Percentiles rank a stretch among this genome's conserved stretches.
phyloP scores from a whole-genome alignment of 306 rosid genomes.

The Rubus idaeus region DNA sequence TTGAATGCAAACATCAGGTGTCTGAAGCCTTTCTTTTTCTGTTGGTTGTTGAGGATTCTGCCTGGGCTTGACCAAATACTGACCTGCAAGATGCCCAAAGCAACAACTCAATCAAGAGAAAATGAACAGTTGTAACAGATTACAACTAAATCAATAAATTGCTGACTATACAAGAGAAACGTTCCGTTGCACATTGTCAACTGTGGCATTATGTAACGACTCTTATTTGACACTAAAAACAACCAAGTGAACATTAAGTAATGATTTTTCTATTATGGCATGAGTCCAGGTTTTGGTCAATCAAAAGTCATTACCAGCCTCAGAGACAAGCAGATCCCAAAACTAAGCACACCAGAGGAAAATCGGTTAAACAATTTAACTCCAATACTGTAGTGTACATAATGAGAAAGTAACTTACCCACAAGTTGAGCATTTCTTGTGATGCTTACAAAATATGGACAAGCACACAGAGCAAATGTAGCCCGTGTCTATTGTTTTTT shows the following conservation, averaged over 20 bases:
- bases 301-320: not conserved
- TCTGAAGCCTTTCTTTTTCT: constrained; percentile 65
- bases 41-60: constrained; percentile 44
- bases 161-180: not conserved
- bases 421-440: constrained; percentile 94
- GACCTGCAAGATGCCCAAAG: constrained; percentile 52
- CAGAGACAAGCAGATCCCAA: not conserved
- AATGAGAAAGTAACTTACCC: constrained; percentile 58
- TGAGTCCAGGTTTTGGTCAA: not conserved
- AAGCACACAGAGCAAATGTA: constrained; percentile 93
- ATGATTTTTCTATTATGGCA: not conserved
- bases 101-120: constrained; percentile 13
- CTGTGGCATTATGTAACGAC: too few species aligned
- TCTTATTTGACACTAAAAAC: not conserved
- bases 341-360: not conserved
- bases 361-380: not conserved
- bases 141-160: not conserved
- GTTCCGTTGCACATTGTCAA: not conserved
- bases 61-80: constrained; percentile 68
- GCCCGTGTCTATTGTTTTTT: constrained; percentile 94
- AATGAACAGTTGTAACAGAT: not conserved
- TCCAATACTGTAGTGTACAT: not conserved
- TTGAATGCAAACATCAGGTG: constrained; percentile 19
- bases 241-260: not conserved
- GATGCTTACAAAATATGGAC: constrained; percentile 96